A percentile compares a stretch with the other conserved stretches of the same genome.
Evolutionary conservation across 1,139 yeast genomes (phyloP).

Genomic region (Suhomyces taliae): DNA sequence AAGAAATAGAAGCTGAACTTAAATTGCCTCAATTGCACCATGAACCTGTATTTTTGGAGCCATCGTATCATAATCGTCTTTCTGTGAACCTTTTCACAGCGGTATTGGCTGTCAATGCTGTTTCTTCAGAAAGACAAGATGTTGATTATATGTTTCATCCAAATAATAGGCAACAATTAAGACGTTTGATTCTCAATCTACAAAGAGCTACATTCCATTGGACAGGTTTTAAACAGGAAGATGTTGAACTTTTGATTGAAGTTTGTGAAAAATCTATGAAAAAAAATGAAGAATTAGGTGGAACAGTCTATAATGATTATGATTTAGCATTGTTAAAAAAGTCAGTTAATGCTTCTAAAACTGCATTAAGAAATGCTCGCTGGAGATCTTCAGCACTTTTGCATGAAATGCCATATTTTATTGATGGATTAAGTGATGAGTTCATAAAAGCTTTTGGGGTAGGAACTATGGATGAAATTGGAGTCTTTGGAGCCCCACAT

Average conservation of each 20-base stretch:
- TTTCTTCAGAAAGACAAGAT: conserved; percentile 66
- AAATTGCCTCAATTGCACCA: conserved; percentile 60
- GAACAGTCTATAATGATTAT: conserved; percentile 24
- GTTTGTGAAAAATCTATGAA: conserved; percentile 50
- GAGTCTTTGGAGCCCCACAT: conserved; percentile 63
- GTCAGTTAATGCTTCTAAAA: conserved; percentile 45
- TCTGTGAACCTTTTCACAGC: conserved; percentile 65
- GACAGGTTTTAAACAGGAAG: conserved; percentile 66
- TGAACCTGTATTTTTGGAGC: conserved; percentile 55
- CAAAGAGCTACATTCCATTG: conserved; percentile 71
- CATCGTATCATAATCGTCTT: conserved; percentile 60
- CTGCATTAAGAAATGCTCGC: conserved; percentile 49
- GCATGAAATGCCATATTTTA: conserved; percentile 65
- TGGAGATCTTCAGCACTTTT: conserved; percentile 58
- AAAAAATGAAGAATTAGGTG: conserved; percentile 27
- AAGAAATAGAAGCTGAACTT: conserved; percentile 55
- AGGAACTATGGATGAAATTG: conserved; percentile 34
- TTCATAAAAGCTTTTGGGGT: conserved; percentile 45
- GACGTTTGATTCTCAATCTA: conserved; percentile 57
- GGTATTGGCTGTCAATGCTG: conserved; percentile 70
- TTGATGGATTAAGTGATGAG: conserved; percentile 41
- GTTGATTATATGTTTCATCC: conserved; percentile 72
- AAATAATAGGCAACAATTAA: conserved; percentile 51
- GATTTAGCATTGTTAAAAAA: conserved; percentile 43
- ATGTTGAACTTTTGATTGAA: conserved; percentile 50